Evolutionary conservation across 768 basidiomycete species (phyloP).

Genomic region (Gymnopilus dilepis): DNA sequence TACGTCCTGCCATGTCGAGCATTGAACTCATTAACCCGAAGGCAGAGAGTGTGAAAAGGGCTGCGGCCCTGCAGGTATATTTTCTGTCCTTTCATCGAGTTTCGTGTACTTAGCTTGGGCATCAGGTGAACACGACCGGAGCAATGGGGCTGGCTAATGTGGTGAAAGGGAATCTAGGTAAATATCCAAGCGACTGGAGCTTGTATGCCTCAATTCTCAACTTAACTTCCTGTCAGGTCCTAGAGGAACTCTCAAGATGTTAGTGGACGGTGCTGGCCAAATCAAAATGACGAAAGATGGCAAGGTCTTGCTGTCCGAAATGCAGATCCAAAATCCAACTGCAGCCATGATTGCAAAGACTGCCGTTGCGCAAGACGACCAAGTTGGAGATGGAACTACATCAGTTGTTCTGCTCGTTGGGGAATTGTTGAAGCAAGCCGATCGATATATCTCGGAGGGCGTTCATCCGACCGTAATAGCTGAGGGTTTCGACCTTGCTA

Average conservation of each 20-base stretch:
- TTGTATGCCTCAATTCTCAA: too few species aligned
- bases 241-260: constrained; percentile 98
- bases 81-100: neutral
- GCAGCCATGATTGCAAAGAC: constrained; percentile 99
- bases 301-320: constrained; percentile 96
- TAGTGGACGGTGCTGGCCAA: constrained; percentile 96
- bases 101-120: constrained; percentile 20
- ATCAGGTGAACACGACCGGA: constrained; percentile 87
- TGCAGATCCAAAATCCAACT: constrained; percentile 99
- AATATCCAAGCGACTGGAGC: constrained; percentile 24
- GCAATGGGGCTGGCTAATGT: constrained; percentile 98
- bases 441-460: constrained; percentile 97
- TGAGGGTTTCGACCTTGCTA: constrained; percentile 96
- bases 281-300: constrained; percentile 99
- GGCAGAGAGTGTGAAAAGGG: constrained; percentile 90
- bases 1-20: constrained; percentile 56
- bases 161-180: constrained; percentile 96
- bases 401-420: constrained; percentile 96
- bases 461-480: constrained; percentile 97
- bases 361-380: constrained; percentile 98
- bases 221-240: constrained; percentile 65
- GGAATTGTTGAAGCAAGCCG: constrained; percentile 95
- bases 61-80: constrained; percentile 87
- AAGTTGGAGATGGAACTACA: constrained; percentile 98
- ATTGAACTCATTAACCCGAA: constrained; percentile 97